Percentiles rank a stretch among this genome's conserved stretches.
Conservation (phyloP, 2,329 filamentous ascomycete species). For the Fusarium domesticum region DNA sequence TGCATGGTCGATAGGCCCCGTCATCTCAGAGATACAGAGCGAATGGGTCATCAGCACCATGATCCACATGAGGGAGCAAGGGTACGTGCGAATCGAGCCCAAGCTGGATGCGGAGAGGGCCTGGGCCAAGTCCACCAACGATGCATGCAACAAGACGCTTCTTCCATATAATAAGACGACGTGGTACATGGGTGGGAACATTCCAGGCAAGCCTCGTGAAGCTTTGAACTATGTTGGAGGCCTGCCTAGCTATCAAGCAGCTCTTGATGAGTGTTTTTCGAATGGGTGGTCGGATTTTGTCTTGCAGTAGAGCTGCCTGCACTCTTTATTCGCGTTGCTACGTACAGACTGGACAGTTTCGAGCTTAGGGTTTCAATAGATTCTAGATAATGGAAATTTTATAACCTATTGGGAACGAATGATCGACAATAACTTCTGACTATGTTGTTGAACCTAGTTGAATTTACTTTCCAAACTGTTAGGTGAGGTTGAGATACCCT, state of each 20-base stretch:
- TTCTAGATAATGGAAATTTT: no score
- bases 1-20: constrained; percentile 4
- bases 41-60: constrained; percentile 5
- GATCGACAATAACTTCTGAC: no score
- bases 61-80: constrained; percentile 2
- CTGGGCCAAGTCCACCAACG: constrained; percentile 3
- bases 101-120: neutral
- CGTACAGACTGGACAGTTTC: no score
- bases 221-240: constrained; percentile 10
- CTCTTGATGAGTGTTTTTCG: neutral
- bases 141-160: constrained; percentile 7
- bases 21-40: constrained; percentile 7
- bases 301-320: constrained; percentile 2
- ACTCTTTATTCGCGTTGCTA: no score
- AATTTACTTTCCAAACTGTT: no score
- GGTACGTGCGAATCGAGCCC: constrained; percentile 4
- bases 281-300: constrained; percentile 3
- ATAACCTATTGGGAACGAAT: no score
- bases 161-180: constrained; percentile 5
- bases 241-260: constrained; percentile 1
- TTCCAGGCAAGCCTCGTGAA: constrained; percentile 4
- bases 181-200: constrained; percentile 11
- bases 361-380: no score
- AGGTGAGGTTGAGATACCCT: no score
- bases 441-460: no score